Percentiles rank a stretch among this genome's conserved stretches.
These are phyloP conservation scores for Tetratostichococcus sp. DNA, from an alignment of 139 green algal genomes.

Conservation along the genomic window DNA sequence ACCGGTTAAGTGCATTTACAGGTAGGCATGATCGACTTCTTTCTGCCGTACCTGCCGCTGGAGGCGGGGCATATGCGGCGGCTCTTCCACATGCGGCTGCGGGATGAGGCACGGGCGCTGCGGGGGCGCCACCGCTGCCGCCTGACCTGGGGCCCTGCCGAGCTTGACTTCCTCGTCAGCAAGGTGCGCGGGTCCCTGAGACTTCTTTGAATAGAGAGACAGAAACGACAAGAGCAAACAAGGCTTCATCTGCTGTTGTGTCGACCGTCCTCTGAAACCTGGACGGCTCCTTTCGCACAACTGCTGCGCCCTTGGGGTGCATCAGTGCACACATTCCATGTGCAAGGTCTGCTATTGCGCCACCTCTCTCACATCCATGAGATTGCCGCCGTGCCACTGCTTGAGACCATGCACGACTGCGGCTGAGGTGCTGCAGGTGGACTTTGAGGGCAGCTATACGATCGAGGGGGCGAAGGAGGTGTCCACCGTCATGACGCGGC, in stretches of 20 bases:
- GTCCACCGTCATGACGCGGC: conserved; percentile 42
- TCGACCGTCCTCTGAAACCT: no score
- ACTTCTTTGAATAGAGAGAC: no score
- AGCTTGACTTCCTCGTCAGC: conserved; percentile 54
- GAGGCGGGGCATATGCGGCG: conserved; percentile 40
- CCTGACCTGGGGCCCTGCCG: conserved; percentile 38
- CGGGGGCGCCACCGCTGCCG: background rate
- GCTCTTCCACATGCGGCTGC: conserved; percentile 46
- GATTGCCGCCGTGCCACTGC: no score
- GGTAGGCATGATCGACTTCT: conserved; percentile 63
- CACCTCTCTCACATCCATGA: no score
- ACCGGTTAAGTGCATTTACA: background rate
- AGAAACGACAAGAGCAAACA: no score
- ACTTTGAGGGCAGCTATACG: conserved; percentile 61
- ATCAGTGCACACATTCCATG: no score
- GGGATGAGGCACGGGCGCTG: conserved; percentile 13
- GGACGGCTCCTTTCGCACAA: no score
- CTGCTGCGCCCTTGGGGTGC: no score
- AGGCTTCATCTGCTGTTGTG: no score
- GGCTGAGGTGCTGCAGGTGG: conserved; percentile 28
- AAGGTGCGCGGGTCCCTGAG: no score
- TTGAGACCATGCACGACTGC: no score
- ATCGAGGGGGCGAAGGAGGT: conserved; percentile 73
- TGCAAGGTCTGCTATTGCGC: no score
- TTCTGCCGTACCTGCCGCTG: conserved; percentile 76